These are phyloP conservation scores for Talaromyces islandicus DNA, from an alignment of 2,329 filamentous ascomycete species.

Conservation along the genomic window DNA sequence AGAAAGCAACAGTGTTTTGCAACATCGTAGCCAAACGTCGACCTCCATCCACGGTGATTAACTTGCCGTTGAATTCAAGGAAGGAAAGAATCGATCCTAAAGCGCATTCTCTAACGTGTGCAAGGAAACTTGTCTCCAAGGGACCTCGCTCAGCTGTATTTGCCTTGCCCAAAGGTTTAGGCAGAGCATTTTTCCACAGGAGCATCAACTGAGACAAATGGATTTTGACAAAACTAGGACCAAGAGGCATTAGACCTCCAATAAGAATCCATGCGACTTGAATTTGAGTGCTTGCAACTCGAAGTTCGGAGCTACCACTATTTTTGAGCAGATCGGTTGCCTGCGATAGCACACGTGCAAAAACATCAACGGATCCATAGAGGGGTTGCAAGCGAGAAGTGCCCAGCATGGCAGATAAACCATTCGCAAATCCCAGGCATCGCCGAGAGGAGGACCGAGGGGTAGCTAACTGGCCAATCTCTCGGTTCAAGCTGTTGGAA, in stretches of 20 bases:
- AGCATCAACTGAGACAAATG: slow-evolving; percentile 89
- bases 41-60: slow-evolving; percentile 89
- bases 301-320: slow-evolving; percentile 82
- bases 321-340: slow-evolving; percentile 89
- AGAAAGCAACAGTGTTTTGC: slow-evolving; percentile 84
- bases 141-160: slow-evolving; percentile 77
- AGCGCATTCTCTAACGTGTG: slow-evolving; percentile 91
- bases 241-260: slow-evolving; percentile 90
- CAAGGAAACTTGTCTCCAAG: slow-evolving; percentile 84
- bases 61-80: slow-evolving; percentile 82
- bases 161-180: slow-evolving; percentile 89
- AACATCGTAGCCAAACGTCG: slow-evolving; percentile 91
- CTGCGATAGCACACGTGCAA: slow-evolving; percentile 83
- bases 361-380: slow-evolving; percentile 92
- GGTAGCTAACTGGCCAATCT: slow-evolving; percentile 69
- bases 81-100: slow-evolving; percentile 88
- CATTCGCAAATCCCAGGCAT: slow-evolving; percentile 88
- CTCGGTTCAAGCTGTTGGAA: slow-evolving; percentile 88
- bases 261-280: slow-evolving; percentile 98
- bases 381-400: slow-evolving; percentile 82
- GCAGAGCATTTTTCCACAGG: slow-evolving; percentile 94
- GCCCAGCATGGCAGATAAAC: slow-evolving; percentile 82
- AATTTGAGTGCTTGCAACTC: slow-evolving; percentile 87
- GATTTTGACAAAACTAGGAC: slow-evolving; percentile 97
- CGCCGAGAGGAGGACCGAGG: slow-evolving; percentile 72